These are phyloP conservation scores for Trichosporon faecale DNA, from an alignment of 1,284 basidiomycete genomes.

Conservation along the genomic window DNA sequence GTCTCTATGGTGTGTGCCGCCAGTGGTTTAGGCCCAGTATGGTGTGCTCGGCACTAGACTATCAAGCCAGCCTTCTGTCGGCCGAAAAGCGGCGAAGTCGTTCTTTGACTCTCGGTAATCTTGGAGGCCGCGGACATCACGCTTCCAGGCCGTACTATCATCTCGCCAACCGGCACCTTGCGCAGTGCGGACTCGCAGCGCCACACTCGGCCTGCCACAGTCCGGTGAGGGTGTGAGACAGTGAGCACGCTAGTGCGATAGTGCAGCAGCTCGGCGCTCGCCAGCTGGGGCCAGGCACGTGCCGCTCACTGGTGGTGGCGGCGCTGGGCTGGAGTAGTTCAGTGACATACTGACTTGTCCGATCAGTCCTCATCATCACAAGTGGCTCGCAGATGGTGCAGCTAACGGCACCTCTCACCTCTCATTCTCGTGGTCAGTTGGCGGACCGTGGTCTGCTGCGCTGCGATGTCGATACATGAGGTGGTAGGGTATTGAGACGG, in stretches of 20 bases:
- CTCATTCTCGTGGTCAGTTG: no score
- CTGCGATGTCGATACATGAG: no score
- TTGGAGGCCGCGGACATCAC: neutral
- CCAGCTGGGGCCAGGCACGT: no score
- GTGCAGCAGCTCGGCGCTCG: no score
- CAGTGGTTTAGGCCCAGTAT: neutral
- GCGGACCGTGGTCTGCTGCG: no score
- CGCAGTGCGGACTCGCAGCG: neutral
- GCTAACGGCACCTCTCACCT: no score
- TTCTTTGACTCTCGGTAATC: neutral
- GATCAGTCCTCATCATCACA: no score
- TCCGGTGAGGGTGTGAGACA: neutral
- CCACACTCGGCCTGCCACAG: neutral
- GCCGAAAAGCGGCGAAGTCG: neutral
- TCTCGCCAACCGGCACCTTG: neutral
- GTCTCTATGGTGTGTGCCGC: neutral
- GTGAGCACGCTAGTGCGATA: neutral
- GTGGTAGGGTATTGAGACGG: no score
- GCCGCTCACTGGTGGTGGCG: no score
- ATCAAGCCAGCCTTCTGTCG: neutral
- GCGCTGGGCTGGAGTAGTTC: no score
- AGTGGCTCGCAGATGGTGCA: no score
- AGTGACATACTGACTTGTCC: no score
- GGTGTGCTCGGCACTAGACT: neutral
- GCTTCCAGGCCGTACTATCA: neutral